Evolutionary conservation across 202 grass and related monocot species (phyloP).

Genomic region (Carex sylvatica): DNA sequence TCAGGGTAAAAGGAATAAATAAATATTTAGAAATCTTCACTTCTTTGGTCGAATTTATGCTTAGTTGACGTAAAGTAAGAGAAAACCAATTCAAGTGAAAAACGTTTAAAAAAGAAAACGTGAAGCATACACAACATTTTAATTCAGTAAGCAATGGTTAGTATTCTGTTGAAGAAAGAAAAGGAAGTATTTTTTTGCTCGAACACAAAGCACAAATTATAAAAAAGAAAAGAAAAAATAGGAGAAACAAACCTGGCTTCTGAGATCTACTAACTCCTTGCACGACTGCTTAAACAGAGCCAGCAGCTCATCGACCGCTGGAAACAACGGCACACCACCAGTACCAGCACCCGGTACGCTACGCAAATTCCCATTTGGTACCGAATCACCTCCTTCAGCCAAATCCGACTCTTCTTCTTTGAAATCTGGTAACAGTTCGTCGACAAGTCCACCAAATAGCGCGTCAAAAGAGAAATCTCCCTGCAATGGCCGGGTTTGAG

Average conservation of each 20-base stretch:
- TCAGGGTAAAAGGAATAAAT: not conserved
- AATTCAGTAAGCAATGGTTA: not conserved
- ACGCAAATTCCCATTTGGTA: conserved; percentile 32
- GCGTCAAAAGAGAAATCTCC: conserved; percentile 95
- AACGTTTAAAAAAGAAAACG: not conserved
- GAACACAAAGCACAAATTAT: not conserved
- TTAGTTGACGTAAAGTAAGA: not conserved
- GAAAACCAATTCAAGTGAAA: not conserved
- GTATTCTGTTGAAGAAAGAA: not conserved
- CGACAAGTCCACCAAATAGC: conserved; percentile 80
- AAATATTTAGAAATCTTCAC: not conserved
- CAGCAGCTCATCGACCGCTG: conserved; percentile 79
- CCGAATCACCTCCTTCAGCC: conserved; percentile 36
- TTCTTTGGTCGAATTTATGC: not conserved
- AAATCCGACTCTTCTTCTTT: conserved; percentile 43
- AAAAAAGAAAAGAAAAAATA: not conserved
- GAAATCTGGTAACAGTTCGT: conserved; percentile 87
- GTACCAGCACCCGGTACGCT: conserved; percentile 41
- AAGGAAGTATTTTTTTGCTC: not conserved
- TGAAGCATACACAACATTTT: not conserved
- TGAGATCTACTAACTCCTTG: conserved; percentile 95
- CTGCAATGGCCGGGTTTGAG: conserved; percentile 25
- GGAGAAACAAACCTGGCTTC: conserved; percentile 48
- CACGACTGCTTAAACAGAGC: conserved; percentile 93
- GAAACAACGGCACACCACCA: conserved; percentile 52